Conservation (phyloP, 768 basidiomycete genomes). For the Amanita rimosa region DNA sequence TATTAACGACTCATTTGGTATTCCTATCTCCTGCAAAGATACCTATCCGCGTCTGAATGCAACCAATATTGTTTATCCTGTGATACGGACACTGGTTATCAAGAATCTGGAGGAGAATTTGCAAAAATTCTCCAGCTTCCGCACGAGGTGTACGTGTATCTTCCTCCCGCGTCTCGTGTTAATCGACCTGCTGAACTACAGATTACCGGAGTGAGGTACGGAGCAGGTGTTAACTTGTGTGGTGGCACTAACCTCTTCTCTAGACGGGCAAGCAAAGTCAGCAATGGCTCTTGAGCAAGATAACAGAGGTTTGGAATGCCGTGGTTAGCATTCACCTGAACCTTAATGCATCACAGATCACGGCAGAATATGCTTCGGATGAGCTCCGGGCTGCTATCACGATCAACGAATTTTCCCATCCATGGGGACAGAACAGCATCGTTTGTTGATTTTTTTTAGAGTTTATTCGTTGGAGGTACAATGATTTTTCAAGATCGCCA, state of each 20-base stretch:
- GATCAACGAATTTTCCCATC: conserved; percentile 62
- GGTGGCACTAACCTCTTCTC: conserved; percentile 12
- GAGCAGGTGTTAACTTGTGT: conserved; percentile 9
- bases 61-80: conserved; percentile 37
- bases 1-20: conserved; percentile 3
- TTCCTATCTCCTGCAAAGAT: conserved; percentile 20
- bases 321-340: conserved; percentile 4
- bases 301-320: conserved; percentile 38
- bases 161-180: conserved; percentile 3
- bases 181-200: conserved; percentile 6
- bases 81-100: conserved; percentile 49
- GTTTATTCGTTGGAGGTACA: conserved; percentile 8
- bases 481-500: conserved; percentile 43
- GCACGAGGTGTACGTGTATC: conserved; percentile 48
- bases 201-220: conserved; percentile 56
- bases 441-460: conserved; percentile 25
- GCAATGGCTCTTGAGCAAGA: conserved; percentile 60
- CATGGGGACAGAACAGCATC: conserved; percentile 80
- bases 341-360: conserved; percentile 35
- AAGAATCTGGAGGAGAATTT: conserved; percentile 49
- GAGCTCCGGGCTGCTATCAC: conserved; percentile 46
- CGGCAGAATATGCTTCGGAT: conserved; percentile 45
- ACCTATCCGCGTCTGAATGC: conserved; percentile 50
- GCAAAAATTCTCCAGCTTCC: conserved; percentile 47
- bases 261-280: conserved; percentile 73